Conservation (phyloP, 345 rosid species). For the Populus nigra region DNA sequence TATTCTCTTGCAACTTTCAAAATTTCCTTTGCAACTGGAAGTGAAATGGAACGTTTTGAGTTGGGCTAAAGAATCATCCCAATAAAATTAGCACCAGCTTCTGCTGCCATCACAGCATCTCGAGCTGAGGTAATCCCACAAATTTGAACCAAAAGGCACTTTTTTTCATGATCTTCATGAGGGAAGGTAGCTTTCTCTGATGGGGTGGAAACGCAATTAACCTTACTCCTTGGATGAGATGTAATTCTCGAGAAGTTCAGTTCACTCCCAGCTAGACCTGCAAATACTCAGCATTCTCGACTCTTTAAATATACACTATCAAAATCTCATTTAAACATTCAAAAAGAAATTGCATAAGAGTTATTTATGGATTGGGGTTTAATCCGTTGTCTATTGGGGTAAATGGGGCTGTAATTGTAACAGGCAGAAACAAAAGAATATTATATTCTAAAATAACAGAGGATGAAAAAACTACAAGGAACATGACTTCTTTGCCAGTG, state of each 20-base stretch:
- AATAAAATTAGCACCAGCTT: slow-evolving; percentile 76
- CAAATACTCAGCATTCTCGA: not conserved
- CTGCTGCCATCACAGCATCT: slow-evolving; percentile 84
- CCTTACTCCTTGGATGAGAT: not conserved
- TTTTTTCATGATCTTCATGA: slow-evolving; percentile 29
- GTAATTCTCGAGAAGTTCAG: slow-evolving; percentile 1
- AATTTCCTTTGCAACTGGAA: slow-evolving; percentile 68
- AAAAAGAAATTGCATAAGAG: not conserved
- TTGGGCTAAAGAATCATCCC: slow-evolving; percentile 94
- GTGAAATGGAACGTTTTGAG: slow-evolving; percentile 77
- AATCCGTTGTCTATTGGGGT: not conserved
- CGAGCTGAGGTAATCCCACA: slow-evolving; percentile 75
- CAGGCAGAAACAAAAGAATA: not conserved
- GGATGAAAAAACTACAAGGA: not conserved
- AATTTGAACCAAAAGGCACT: slow-evolving; percentile 66
- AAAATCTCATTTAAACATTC: not conserved
- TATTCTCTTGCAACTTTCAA: slow-evolving; percentile 72
- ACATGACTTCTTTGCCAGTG: slow-evolving; percentile 1
- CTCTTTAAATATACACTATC: not conserved
- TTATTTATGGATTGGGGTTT: not conserved
- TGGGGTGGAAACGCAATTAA: not conserved
- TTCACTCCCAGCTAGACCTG: not conserved
- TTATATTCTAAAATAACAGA: not conserved
- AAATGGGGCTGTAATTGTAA: not conserved
- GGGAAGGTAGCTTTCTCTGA: slow-evolving; percentile 22